Conservation (phyloP, 306 rosid genomes). For the Fagus crenata region DNA sequence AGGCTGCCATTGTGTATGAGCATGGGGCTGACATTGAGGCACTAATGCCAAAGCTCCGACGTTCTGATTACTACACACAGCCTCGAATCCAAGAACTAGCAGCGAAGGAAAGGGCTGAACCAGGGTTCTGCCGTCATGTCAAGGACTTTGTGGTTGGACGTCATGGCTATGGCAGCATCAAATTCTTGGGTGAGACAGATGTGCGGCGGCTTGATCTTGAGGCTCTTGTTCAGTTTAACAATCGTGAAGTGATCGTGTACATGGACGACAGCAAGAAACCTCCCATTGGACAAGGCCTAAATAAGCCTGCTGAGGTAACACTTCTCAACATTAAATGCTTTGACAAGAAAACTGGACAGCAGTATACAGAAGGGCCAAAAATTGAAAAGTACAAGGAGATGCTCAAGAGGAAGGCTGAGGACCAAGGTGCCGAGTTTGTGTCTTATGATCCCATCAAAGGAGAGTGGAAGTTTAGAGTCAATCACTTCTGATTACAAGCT, state of each 20-base stretch:
- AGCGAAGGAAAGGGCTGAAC: conserved; percentile 94
- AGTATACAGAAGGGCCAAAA: conserved; percentile 72
- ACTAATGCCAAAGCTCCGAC: conserved; percentile 90
- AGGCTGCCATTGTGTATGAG: conserved; percentile 65
- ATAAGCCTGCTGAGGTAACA: conserved; percentile 96
- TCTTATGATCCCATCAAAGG: conserved; percentile 72
- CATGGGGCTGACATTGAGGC: conserved; percentile 97
- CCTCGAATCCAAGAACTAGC: conserved; percentile 93
- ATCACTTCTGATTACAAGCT: conserved; percentile 66
- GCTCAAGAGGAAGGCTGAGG: conserved; percentile 86
- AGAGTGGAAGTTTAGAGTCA: conserved; percentile 91
- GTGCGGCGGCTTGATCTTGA: conserved; percentile 88
- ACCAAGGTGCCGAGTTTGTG: conserved; percentile 91
- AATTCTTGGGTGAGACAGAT: conserved; percentile 88
- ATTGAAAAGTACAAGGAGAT: conserved; percentile 79
- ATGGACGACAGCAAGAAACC: conserved; percentile 88
- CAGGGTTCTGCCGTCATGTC: conserved; percentile 82
- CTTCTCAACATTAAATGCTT: conserved; percentile 84
- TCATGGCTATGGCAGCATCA: conserved; percentile 83
- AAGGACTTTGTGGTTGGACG: conserved; percentile 91
- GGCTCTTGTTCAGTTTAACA: conserved; percentile 81
- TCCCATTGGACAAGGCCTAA: conserved; percentile 94
- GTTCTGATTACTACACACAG: conserved; percentile 81
- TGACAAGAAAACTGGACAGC: conserved; percentile 73
- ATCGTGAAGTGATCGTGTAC: conserved; percentile 91